These are phyloP conservation scores for Entrophospora sp. DNA, from an alignment of 192 early-diverging fungal genomes.

Conservation along the genomic window DNA sequence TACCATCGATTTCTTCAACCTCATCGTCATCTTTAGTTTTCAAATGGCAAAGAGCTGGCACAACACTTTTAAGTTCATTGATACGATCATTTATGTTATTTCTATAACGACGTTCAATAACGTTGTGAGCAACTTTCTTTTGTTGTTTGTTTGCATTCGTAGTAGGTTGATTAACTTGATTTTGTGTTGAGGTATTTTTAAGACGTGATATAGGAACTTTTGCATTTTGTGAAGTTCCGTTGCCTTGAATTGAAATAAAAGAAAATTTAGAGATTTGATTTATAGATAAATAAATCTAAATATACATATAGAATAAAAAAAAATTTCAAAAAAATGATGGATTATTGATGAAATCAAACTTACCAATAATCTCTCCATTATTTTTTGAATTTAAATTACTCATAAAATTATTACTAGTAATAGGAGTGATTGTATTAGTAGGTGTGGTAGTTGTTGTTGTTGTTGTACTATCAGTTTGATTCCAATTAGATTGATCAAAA, in stretches of 20 bases:
- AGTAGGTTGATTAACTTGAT: slow-evolving; percentile 21
- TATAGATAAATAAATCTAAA: neutral
- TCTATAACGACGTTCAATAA: slow-evolving; percentile 87
- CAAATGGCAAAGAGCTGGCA: slow-evolving; percentile 68
- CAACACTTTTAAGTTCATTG: slow-evolving; percentile 70
- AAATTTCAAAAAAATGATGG: neutral
- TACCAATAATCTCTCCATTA: neutral
- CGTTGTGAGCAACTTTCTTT: slow-evolving; percentile 92
- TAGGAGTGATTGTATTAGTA: neutral
- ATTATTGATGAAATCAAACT: neutral
- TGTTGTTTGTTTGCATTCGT: slow-evolving; percentile 48
- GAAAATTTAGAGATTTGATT: neutral
- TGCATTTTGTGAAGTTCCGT: slow-evolving; percentile 7
- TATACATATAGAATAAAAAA: neutral
- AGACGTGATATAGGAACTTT: slow-evolving; percentile 42
- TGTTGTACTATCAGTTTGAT: neutral
- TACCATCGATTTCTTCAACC: slow-evolving; percentile 63
- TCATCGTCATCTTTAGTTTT: slow-evolving; percentile 52
- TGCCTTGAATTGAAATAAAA: neutral
- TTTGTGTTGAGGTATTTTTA: slow-evolving; percentile 23
- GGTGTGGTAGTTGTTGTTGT: neutral
- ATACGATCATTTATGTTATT: slow-evolving; percentile 98
- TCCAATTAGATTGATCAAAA: slow-evolving; percentile 7
- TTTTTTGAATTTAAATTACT: neutral
- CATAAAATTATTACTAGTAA: too few relatives aligned